Base-by-base conservation (phyloP, 176 grass and related monocot genomes). In the Lolium multiflorum region DNA sequence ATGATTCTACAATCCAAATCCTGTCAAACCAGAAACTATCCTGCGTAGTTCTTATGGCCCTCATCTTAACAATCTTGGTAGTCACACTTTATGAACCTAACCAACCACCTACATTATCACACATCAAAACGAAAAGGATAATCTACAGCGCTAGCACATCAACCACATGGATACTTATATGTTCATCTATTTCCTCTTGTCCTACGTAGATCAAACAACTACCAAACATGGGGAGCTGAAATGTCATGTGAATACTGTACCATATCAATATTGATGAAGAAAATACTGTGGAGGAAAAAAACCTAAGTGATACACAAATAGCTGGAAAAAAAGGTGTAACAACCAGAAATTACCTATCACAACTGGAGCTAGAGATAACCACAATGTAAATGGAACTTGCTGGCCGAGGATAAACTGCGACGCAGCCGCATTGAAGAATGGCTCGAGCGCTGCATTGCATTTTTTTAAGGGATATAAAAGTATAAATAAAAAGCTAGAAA, bases 331-430 rank as follows among this genome's bases (percentile, higher is more conserved):
- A 79, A 86, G 13, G 41, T 13, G 20, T 50, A 55, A 76, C 56
- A 76, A 61, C 68, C 44, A 46, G 14, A 79, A 58, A 77, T 89
- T 98, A 98, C 96, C 96, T 48, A 98, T 44, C 24, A 98, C 96
- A 71, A 98, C 93, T 17, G 93, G 96, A 83, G 92, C 89, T 65
- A 98, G 91, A 79, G 96, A 98, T 77, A 98, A 90, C 93, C 93
- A 98, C 18, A 98, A 82, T 13, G 88, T 25, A 41, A 89, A 58
- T 2, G 93, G 96, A 81, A 98, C 92, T 77, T 83, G 88, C 57
- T 95, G 93, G 14, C 96, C 96, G 64, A 98, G 96, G 86, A 98
- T 69, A 89, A 95, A 98, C 74, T 98, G 96, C 54, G 96, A 95
- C 87, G 96, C 96, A 57, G 93, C 77, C 1, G 96, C 93, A 92